Percentiles rank a stretch among this genome's conserved stretches.
Evolutionary conservation across 2,329 filamentous ascomycete genomes (phyloP).

Genomic region (Phaeoacremonium minimum): DNA sequence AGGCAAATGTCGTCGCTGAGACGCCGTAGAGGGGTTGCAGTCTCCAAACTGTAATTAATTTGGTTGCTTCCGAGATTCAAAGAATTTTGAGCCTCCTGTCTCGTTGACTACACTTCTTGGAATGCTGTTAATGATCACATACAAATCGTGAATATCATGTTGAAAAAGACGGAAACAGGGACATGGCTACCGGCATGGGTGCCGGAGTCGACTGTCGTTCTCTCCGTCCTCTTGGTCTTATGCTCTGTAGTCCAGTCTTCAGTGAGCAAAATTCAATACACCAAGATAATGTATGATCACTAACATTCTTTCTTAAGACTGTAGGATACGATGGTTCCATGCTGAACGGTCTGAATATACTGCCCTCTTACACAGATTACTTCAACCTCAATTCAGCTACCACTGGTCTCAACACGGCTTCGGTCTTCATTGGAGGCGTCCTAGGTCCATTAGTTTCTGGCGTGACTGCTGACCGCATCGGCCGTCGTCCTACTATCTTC

Average conservation of each 20-base stretch:
- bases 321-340: slow-evolving; percentile 43
- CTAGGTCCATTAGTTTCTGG: slow-evolving; percentile 38
- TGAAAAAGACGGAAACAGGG: slow-evolving; percentile 29
- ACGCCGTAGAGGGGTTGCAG: no score
- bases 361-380: slow-evolving; percentile 51
- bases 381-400: slow-evolving; percentile 49
- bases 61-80: no score
- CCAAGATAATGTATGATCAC: slow-evolving; percentile 14
- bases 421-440: slow-evolving; percentile 47
- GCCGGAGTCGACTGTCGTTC: slow-evolving; percentile 31
- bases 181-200: slow-evolving; percentile 44
- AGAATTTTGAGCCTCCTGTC: no score
- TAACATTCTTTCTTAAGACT: slow-evolving; percentile 34
- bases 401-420: slow-evolving; percentile 49
- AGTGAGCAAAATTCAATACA: slow-evolving; percentile 21
- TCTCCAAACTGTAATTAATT: no score
- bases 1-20: no score
- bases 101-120: no score
- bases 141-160: no score
- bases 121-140: no score
- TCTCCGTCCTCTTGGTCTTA: slow-evolving; percentile 34
- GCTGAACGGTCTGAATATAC: slow-evolving; percentile 53
- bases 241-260: slow-evolving; percentile 40
- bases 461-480: slow-evolving; percentile 33
- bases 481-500: slow-evolving; percentile 37